Base-by-base conservation (phyloP, 1,284 basidiomycete genomes). In the Pascua sp. region DNA sequence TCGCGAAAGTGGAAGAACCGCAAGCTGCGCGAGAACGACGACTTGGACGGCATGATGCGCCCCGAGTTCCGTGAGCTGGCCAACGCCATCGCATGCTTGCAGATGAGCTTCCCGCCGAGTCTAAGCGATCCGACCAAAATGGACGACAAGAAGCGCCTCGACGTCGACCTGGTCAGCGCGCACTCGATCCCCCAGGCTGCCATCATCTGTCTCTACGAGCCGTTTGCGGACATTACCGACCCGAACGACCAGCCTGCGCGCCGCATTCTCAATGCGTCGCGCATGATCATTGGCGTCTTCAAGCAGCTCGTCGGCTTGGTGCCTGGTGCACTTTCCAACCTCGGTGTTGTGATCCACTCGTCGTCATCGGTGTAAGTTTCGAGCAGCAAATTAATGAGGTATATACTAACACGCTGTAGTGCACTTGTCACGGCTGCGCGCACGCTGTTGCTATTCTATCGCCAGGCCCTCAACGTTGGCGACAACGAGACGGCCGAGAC, bases 51-150 rank as follows among this genome's bases (percentile, higher is more conserved):
- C 5, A 67, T 75, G 67, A 62, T 70, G 32, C 65, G 66, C 32
- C 67, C 73, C n/a, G 76, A 77, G 53, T 74, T 73, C 55, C 65
- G 66, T 37, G 72, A 76, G 51, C 57, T 76, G 18, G 74, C 73
- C 15, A 74, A 76, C 63, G 60, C 69, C 11, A 69, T 71, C 41
- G 67, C 69, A 15, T 72, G 71, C 46, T 63, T 76, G 45, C 72
- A 75, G 69, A 75, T 74, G 71, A 72, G 69, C 56, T 71, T 70
- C 61, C 69, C 73, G 10, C 52, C 63, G 5, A 49, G 46, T 11
- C 55, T 74, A 10, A 57, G 65, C 5, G 64, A 73, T 55, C 60
- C 61, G 3, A 56, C 57, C 16, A 63, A 62, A 49, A 41, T 68
- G 2, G 64, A 66, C 17, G 38, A 54, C 2, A 68, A 64, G 45